Percentiles rank a stretch among this genome's conserved stretches.
Conservation (phyloP, 2,329 filamentous ascomycete genomes). For the Drechmeria coniospora region DNA sequence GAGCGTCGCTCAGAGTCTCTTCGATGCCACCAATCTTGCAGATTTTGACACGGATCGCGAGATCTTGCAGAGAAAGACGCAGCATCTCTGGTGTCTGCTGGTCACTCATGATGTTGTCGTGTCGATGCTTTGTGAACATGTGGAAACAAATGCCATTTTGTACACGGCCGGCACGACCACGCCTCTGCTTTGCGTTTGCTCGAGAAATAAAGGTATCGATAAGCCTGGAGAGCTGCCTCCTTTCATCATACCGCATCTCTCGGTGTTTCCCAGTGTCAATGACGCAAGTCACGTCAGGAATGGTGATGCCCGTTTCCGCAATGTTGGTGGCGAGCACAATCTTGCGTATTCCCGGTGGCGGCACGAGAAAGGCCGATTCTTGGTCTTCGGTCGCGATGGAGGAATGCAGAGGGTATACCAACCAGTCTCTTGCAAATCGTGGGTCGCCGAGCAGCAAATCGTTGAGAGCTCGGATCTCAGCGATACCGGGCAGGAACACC, state of each 20-base stretch:
- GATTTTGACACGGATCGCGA: slow-evolving; percentile 93
- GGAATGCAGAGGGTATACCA: slow-evolving; percentile 81
- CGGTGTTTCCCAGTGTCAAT: slow-evolving; percentile 95
- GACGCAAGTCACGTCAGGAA: slow-evolving; percentile 93
- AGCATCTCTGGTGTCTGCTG: slow-evolving; percentile 97
- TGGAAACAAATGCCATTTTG: slow-evolving; percentile 94
- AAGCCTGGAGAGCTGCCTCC: slow-evolving; percentile 74
- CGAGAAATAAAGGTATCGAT: slow-evolving; percentile 91
- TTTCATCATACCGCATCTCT: slow-evolving; percentile 93
- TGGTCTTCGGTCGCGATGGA: slow-evolving; percentile 94
- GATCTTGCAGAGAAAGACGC: slow-evolving; percentile 79
- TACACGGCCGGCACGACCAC: slow-evolving; percentile 87
- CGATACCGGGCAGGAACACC: slow-evolving; percentile 90
- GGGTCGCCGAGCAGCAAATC: slow-evolving; percentile 68
- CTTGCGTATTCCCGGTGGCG: slow-evolving; percentile 69
- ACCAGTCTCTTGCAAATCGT: slow-evolving; percentile 62
- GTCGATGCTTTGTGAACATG: slow-evolving; percentile 78
- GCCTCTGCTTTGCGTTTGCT: slow-evolving; percentile 88
- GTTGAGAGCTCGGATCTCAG: slow-evolving; percentile 78
- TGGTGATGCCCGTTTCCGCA: slow-evolving; percentile 95
- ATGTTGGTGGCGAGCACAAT: slow-evolving; percentile 97
- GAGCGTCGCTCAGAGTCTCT: slow-evolving; percentile 68
- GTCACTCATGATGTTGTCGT: slow-evolving; percentile 72
- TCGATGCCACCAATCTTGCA: slow-evolving; percentile 93
- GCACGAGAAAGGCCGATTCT: slow-evolving; percentile 78